Base-by-base conservation (phyloP, 2,329 filamentous ascomycete species). In the Venturia nashicola region DNA sequence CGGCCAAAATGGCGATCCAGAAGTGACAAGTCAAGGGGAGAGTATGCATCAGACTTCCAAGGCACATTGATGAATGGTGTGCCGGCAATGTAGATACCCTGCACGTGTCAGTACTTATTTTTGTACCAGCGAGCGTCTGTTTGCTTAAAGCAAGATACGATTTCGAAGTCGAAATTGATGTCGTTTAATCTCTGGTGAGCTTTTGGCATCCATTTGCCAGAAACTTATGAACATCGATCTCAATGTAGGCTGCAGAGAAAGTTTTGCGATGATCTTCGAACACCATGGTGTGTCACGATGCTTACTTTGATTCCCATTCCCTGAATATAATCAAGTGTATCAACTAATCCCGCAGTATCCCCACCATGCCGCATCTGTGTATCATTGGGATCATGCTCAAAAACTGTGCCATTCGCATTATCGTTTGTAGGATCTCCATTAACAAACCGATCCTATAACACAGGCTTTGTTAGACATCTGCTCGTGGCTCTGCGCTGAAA, bases 371-470 rank as follows among this genome's bases (percentile, higher is more conserved):
- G 80, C 73, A 86, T 80, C 70, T 86, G 83, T 61, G 81, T 86
- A 63, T 79, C 82, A 68, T 77, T 78, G 59, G 79, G 71, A 69
- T 86, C 83, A 69, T 83, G 81, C 68, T 86, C 83, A 71, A 80
- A 86, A 2, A 77, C 65, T 0, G 83, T 85, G 14, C 76, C 79
- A 70, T 86, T 86, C 54, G 79, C 78, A 68, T 86, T 80, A 69
- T 86, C 84, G 69, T 86, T 86, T 2, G 75, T 76, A 11, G 84
- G 83, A 68, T 86, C 80, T 27, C 84, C 84, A 68, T 86, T 86
- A 51, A 84, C 83, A 67, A 82, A 64, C 16, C 64, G 48, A 32
- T 65, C 51, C 46, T 51, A 14, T 11, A 51, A 23, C 12, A 27
- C 20, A n/a, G 20, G 8, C 9, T 51, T 51, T 27, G 46, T 51